Evolutionary conservation across 306 rosid genomes (phyloP).

Genomic region (Prunus padus): DNA sequence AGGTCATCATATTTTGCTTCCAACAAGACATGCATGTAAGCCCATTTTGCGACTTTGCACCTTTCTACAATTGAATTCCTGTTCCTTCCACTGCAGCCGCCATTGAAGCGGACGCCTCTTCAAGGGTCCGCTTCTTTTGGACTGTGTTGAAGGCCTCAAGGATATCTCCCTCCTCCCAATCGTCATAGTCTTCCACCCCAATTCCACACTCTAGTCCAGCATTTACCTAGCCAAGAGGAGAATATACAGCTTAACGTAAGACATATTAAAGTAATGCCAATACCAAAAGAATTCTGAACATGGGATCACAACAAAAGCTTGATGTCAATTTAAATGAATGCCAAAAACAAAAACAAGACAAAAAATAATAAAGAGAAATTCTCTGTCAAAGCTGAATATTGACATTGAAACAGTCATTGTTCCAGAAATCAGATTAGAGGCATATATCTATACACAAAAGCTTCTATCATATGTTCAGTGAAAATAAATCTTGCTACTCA

Average conservation of each 20-base stretch:
- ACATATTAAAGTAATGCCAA: conserved; percentile 1
- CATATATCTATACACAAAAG: too few species aligned
- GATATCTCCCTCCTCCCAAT: conserved; percentile 84
- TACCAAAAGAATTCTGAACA: not conserved
- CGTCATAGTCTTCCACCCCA: conserved; percentile 70
- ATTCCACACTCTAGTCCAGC: conserved; percentile 96
- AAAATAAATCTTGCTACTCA: too few species aligned
- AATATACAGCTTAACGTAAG: conserved; percentile 7
- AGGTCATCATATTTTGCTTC: conserved; percentile 20
- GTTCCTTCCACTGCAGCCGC: conserved; percentile 84
- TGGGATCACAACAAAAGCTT: not conserved
- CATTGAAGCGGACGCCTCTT: conserved; percentile 94
- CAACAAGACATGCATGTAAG: conserved; percentile 14
- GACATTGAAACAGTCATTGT: not conserved
- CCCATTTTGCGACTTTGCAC: conserved; percentile 24
- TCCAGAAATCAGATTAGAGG: too few species aligned
- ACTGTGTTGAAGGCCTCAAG: conserved; percentile 67
- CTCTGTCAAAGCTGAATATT: not conserved
- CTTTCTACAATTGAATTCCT: conserved; percentile 41
- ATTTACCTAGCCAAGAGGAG: conserved; percentile 59
- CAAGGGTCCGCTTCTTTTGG: conserved; percentile 87
- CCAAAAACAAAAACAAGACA: not conserved
- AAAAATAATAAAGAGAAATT: not conserved
- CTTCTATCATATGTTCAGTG: too few species aligned
- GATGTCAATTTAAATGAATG: not conserved